Evolutionary conservation across 345 rosid species (phyloP).

Genomic region (Populus tremula): DNA sequence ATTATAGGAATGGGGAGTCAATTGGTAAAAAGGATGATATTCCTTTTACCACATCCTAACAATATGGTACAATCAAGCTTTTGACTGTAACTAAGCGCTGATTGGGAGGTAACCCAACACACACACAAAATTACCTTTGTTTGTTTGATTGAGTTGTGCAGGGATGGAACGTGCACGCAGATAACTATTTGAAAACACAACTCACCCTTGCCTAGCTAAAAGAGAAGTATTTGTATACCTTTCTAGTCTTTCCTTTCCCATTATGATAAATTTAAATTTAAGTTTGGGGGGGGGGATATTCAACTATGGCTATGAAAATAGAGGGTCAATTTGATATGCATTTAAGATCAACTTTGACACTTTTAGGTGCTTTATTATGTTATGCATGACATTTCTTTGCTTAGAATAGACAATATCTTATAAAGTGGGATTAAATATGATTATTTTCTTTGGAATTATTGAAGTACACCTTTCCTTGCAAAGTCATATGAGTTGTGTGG

Average conservation of each 20-base stretch:
- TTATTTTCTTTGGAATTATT: too few species aligned
- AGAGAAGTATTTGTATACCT: too few species aligned
- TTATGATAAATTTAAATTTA: background rate
- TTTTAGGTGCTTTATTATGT: background rate
- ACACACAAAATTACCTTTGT: background rate
- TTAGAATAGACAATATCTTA: too few species aligned
- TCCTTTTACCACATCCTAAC: rapidly evolving
- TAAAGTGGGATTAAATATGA: too few species aligned
- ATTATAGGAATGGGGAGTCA: background rate
- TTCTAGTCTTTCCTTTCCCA: too few species aligned
- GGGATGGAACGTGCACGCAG: background rate
- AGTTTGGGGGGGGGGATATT: background rate
- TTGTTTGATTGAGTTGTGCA: background rate
- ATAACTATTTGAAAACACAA: too few species aligned
- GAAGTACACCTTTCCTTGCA: background rate
- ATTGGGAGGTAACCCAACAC: background rate
- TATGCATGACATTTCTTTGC: background rate
- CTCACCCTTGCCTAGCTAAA: background rate
- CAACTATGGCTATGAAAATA: too few species aligned
- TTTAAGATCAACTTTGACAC: background rate
- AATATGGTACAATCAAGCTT: too few species aligned
- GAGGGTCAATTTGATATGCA: too few species aligned
- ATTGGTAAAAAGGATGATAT: too few species aligned
- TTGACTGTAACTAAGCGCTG: too few species aligned
- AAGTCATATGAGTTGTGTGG: background rate